These are phyloP conservation scores for Apiosordaria backusii DNA, from an alignment of 495 filamentous ascomycete genomes.

Conservation along the genomic window DNA sequence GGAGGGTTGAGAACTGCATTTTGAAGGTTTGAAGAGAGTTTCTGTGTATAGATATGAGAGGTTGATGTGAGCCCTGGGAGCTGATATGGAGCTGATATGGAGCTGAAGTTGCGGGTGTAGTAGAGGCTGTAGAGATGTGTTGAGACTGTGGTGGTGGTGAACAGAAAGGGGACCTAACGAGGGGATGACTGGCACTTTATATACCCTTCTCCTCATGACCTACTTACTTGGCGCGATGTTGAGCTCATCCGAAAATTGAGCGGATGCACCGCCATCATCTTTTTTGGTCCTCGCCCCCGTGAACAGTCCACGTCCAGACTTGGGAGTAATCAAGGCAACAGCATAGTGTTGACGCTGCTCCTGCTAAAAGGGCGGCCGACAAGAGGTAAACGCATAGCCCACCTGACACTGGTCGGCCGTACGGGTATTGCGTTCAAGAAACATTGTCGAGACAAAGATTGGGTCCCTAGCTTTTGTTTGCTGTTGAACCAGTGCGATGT, in stretches of 20 bases:
- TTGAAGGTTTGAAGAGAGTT: constrained; percentile 12
- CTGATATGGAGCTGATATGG: not conserved
- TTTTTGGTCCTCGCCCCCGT: not conserved
- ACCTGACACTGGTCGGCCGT: not conserved
- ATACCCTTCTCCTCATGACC: not conserved
- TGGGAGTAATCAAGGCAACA: not conserved
- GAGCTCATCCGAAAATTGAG: not conserved
- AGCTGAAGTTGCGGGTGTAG: not conserved
- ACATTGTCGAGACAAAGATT: not conserved
- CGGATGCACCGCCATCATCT: not conserved
- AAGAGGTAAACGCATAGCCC: not conserved
- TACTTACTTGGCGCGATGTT: not conserved
- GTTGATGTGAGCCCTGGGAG: too few species aligned
- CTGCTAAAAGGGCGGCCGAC: not conserved
- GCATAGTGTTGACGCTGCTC: not conserved
- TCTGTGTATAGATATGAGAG: too few species aligned
- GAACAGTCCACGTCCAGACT: not conserved
- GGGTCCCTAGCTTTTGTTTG: not conserved
- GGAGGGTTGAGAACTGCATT: constrained; percentile 31
- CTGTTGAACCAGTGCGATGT: not conserved
- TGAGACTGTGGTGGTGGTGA: not conserved
- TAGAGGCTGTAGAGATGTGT: not conserved
- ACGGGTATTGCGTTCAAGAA: not conserved
- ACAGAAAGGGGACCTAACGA: not conserved
- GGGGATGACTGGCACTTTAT: not conserved